These are phyloP conservation scores for Quercus tomentella DNA, from an alignment of 331 rosid species.

Conservation along the genomic window DNA sequence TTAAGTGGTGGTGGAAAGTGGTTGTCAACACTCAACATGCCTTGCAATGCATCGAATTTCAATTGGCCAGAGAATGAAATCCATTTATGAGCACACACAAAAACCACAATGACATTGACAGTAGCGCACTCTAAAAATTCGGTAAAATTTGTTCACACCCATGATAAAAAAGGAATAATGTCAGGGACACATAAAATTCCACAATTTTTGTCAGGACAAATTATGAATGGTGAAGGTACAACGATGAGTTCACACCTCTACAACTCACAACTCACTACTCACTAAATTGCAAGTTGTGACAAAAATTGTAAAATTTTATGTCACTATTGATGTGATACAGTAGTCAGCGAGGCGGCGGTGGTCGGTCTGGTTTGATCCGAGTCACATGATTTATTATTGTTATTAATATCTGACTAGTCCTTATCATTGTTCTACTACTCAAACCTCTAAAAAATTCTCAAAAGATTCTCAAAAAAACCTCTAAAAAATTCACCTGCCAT, in stretches of 20 bases:
- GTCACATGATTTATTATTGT: neutral
- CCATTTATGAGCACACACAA: neutral
- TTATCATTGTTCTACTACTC: too few species aligned
- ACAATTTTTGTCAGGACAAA: rapidly evolving
- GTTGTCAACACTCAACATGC: too few species aligned
- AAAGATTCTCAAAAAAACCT: too few species aligned
- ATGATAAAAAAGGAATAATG: neutral
- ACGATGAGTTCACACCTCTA: rapidly evolving
- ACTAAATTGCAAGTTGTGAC: rapidly evolving
- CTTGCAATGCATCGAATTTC: too few species aligned
- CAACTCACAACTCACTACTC: rapidly evolving
- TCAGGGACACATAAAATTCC: rapidly evolving
- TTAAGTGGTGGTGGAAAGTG: too few species aligned
- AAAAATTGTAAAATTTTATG: too few species aligned
- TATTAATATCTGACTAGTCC: too few species aligned
- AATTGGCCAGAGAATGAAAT: too few species aligned
- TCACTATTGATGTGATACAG: neutral
- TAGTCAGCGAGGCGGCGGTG: neutral
- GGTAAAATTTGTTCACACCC: neutral
- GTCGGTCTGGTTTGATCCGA: neutral
- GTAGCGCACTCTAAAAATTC: neutral
- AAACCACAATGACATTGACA: neutral
- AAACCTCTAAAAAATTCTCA: neutral
- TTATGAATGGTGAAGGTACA: rapidly evolving
- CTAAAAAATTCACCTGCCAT: neutral